phyloP scores from a whole-genome alignment of 2,329 filamentous ascomycete species.

The Pseudonectria foliicola region DNA sequence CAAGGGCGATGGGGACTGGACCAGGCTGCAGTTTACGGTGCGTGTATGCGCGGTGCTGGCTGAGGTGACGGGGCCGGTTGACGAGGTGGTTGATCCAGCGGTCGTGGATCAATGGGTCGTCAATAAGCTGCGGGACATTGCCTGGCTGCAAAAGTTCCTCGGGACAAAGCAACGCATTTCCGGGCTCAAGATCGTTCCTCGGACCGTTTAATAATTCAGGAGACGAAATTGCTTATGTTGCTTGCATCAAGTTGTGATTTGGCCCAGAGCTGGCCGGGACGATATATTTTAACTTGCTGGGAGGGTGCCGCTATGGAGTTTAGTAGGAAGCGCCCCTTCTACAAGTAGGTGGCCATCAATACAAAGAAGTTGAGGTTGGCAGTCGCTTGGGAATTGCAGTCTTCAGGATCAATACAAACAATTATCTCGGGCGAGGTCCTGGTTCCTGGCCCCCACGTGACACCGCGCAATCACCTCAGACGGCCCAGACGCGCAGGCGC shows the following conservation, averaged over 20 bases:
- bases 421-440: background rate
- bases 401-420: background rate
- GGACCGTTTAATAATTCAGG: no score
- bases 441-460: slow-evolving; percentile 17
- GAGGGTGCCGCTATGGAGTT: no score
- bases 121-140: slow-evolving; percentile 18
- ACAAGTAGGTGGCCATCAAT: no score
- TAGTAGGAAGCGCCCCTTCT: no score
- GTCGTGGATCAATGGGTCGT: slow-evolving; percentile 17
- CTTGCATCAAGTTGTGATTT: no score
- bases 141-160: slow-evolving; percentile 17
- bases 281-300: no score
- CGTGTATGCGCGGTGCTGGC: slow-evolving; percentile 21
- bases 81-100: slow-evolving; percentile 13
- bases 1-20: slow-evolving; percentile 13
- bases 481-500: slow-evolving; percentile 16
- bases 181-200: background rate
- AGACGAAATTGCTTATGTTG: background rate
- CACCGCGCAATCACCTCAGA: slow-evolving; percentile 12
- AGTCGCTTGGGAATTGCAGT: no score
- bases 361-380: no score
- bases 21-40: slow-evolving; percentile 18
- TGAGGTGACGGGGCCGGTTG: slow-evolving; percentile 14
- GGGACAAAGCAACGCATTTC: background rate
- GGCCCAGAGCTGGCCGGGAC: no score